phyloP scores from a whole-genome alignment of 2,329 filamentous ascomycete species.

The Cladosporium sp. region DNA sequence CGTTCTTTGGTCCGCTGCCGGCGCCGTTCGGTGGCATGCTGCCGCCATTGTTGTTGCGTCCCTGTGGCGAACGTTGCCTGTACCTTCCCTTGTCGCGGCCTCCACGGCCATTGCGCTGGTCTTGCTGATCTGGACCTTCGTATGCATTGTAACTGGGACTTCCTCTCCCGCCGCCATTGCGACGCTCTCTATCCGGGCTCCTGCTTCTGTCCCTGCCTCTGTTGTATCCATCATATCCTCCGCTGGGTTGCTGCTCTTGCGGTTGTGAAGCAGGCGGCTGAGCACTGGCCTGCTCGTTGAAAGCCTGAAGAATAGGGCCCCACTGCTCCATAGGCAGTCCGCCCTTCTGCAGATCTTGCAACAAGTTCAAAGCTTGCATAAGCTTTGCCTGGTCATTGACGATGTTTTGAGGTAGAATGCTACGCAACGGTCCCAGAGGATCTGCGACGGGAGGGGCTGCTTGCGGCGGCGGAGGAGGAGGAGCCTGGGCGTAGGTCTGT shows the following conservation, averaged over 20 bases:
- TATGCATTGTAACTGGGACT: conserved; percentile 74
- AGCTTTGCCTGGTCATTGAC: conserved; percentile 49
- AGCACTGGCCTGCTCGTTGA: conserved; percentile 37
- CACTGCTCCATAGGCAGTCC: conserved; percentile 78
- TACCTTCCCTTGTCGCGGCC: conserved; percentile 57
- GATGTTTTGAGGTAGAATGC: conserved; percentile 40
- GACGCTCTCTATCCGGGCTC: conserved; percentile 63
- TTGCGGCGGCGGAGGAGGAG: conserved; percentile 47
- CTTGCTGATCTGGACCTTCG: conserved; percentile 49
- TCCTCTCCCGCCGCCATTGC: conserved; percentile 57
- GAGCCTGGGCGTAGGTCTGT: conserved; percentile 43
- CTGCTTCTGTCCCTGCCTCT: conserved; percentile 64
- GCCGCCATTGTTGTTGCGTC: conserved; percentile 61
- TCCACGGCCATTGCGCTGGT: conserved; percentile 22
- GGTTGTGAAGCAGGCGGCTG: conserved; percentile 21
- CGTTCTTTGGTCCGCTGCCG: conserved; percentile 64
- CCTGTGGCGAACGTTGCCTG: conserved; percentile 74
- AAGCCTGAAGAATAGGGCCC: conserved; percentile 56
- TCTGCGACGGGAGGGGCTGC: conserved; percentile 23
- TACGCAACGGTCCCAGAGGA: conserved; percentile 32
- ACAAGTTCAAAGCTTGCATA: conserved; percentile 70
- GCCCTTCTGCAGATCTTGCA: conserved; percentile 73
- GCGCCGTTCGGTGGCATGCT: conserved; percentile 8
- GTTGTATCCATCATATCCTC: conserved; percentile 25
- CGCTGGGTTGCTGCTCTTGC: conserved; percentile 19